Conservation (phyloP, 139 green algal species). For the Picochlorum sp. region DNA sequence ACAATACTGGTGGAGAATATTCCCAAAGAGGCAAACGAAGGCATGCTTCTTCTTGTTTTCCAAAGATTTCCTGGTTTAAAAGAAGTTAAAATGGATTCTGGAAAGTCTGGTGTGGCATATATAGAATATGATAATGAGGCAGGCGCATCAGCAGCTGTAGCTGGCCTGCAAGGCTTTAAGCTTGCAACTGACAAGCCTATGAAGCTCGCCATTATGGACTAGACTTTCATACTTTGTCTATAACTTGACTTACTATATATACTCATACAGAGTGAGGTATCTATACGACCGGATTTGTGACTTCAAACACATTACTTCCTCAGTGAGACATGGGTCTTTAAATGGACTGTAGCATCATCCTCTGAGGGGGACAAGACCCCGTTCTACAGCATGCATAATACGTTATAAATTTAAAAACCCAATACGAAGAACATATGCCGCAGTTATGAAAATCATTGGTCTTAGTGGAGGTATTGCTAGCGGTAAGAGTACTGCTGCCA, state of each 20-base stretch:
- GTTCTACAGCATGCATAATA: not conserved
- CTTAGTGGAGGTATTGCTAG: constrained; percentile 75
- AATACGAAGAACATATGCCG: too few species aligned
- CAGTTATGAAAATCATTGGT: constrained; percentile 63
- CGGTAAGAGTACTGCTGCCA: constrained; percentile 60
- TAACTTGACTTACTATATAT: not conserved
- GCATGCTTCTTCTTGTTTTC: constrained; percentile 90
- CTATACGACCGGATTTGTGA: too few species aligned
- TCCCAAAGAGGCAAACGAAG: constrained; percentile 65
- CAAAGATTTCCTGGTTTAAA: constrained; percentile 85
- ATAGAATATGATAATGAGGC: constrained; percentile 85
- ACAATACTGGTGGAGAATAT: constrained; percentile 82
- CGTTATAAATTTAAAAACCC: not conserved
- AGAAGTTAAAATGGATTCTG: constrained; percentile 85
- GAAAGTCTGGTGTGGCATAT: constrained; percentile 90
- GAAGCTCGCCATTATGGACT: constrained; percentile 52
- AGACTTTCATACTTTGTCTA: not conserved
- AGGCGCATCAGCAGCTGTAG: constrained; percentile 58
- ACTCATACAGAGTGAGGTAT: too few species aligned
- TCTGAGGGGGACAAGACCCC: not conserved
- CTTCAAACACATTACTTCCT: too few species aligned
- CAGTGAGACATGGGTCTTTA: too few species aligned
- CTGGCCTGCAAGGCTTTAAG: constrained; percentile 87
- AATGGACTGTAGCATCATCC: too few species aligned
- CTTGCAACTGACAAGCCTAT: constrained; percentile 78